Evolutionary conservation across 768 basidiomycete genomes (phyloP), one percentile per base, ranked within the genome.

Genomic region (Kwoniella sp.): DNA sequence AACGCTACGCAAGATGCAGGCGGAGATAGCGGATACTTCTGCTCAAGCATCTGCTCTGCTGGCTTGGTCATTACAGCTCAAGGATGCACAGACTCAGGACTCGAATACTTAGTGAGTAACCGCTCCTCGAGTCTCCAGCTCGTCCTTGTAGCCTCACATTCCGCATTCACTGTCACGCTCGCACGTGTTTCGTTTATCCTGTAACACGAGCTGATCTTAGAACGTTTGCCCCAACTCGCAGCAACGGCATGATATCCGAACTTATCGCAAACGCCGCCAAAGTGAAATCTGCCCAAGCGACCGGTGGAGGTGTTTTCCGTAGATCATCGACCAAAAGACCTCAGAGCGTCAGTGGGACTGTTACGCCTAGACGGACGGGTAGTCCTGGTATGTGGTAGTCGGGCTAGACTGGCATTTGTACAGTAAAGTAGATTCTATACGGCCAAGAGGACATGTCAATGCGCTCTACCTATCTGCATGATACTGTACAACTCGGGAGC

Each of bases 201-300:
- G 40, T 44, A 3, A 22, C 58, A 13, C 21, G 12, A n/a, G 36
- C 56, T 62, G 21, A 51, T 21, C 22, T 44, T 51, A 22, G 44
- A 2, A 13, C 24, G 5, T 19, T 44, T 19, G 8, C 17, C 10
- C 13, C 33, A 33, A 33, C 6, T 88, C 87, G 37, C 89, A 96
- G 82, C 90, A 94, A 96, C 79, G 88, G 87, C 17, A 83, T 93
- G 61, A 96, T 96, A 64, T 93, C 88, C 26, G 92, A 92, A 76
- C 82, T 96, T 54, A 91, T 96, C n/a, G 87, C 87, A 47, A 91
- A 95, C 79, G 92, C 93, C 0, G 80, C 80, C 49, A 80, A 80
- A 60, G 73, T 77, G 17, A 80, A 81, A 68, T 73, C 73, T n/a
- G 74, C 76, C 0, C 74, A 76, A 54, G 63, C 71, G 1, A 48